Evolutionary conservation across 78 protist species (phyloP).

Genomic region (Salpingoeca rosetta): DNA sequence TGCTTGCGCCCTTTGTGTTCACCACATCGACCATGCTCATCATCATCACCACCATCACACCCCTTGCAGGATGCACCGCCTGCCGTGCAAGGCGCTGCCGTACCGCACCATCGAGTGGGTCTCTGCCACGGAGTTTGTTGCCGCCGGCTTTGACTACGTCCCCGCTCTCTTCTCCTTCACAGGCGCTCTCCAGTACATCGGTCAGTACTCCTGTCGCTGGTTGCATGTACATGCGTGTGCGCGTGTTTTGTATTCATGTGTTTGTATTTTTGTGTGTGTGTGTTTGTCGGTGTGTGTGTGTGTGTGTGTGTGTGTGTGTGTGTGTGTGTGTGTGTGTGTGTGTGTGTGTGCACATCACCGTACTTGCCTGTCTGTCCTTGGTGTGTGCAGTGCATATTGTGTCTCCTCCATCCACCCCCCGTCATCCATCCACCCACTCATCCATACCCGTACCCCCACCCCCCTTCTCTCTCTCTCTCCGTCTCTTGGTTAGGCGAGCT

Average conservation of each 20-base stretch:
- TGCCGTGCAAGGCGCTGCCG: slow-evolving; percentile 36
- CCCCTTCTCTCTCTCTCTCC: no score
- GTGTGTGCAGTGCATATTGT: slow-evolving; percentile 19
- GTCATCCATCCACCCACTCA: no score
- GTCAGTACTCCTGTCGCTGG: not conserved
- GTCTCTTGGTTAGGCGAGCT: slow-evolving; percentile 11
- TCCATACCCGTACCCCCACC: no score
- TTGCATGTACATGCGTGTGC: not conserved
- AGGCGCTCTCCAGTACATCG: slow-evolving; percentile 50
- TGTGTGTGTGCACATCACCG: not conserved
- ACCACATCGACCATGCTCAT: no score
- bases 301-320: not conserved
- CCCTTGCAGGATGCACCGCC: not conserved
- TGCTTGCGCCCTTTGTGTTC: not conserved
- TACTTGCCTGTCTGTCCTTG: slow-evolving; percentile 12
- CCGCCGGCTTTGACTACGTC: slow-evolving; percentile 68
- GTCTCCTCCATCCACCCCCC: slow-evolving; percentile 1
- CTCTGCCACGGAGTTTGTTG: slow-evolving; percentile 45
- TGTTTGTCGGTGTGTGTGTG: no score
- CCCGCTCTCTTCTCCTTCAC: slow-evolving; percentile 40
- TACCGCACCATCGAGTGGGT: slow-evolving; percentile 35
- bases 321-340: not conserved
- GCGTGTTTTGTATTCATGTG: slow-evolving; percentile 10
- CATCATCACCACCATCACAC: no score
- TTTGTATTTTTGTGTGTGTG: no score